These are phyloP conservation scores for Cladosporium sp. DNA, from an alignment of 2,329 filamentous ascomycete species.

Conservation along the genomic window DNA sequence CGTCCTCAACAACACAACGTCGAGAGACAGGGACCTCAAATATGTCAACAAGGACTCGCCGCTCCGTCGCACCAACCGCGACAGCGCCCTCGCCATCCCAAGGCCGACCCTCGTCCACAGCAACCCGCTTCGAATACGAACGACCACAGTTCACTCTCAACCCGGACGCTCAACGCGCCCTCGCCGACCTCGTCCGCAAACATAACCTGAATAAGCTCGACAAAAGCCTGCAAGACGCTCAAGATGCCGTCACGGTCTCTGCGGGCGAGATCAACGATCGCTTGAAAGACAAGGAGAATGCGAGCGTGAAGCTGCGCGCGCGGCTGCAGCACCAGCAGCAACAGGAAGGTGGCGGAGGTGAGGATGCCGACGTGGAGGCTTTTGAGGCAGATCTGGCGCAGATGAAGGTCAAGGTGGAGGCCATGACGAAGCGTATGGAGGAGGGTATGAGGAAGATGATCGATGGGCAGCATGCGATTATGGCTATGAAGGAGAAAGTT, in stretches of 20 bases:
- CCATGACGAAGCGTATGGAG: conserved; percentile 51
- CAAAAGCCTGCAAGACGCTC: conserved; percentile 43
- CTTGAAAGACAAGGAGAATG: conserved; percentile 33
- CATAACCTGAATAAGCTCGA: conserved; percentile 41
- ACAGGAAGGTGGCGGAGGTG: conserved; percentile 22
- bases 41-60: not conserved
- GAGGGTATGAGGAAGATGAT: conserved; percentile 51
- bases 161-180: conserved; percentile 37
- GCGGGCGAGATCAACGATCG: conserved; percentile 53
- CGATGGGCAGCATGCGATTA: conserved; percentile 47
- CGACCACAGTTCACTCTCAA: conserved; percentile 48
- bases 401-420: conserved; percentile 40
- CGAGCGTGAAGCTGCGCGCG: conserved; percentile 25
- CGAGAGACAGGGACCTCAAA: not conserved
- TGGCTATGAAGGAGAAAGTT: conserved; percentile 40
- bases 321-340: conserved; percentile 7
- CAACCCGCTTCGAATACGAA: conserved; percentile 38
- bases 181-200: conserved; percentile 40
- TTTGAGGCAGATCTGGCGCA: conserved; percentile 37
- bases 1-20: not conserved
- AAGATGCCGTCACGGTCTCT: conserved; percentile 41
- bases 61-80: not conserved
- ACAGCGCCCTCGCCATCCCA: conserved; percentile 1
- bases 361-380: conserved; percentile 24
- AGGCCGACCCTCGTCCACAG: not conserved